A percentile compares a stretch with the other conserved stretches of the same genome.
Evolutionary conservation across 208 protist genomes (phyloP).

Genomic region (Crithidia bombi): DNA sequence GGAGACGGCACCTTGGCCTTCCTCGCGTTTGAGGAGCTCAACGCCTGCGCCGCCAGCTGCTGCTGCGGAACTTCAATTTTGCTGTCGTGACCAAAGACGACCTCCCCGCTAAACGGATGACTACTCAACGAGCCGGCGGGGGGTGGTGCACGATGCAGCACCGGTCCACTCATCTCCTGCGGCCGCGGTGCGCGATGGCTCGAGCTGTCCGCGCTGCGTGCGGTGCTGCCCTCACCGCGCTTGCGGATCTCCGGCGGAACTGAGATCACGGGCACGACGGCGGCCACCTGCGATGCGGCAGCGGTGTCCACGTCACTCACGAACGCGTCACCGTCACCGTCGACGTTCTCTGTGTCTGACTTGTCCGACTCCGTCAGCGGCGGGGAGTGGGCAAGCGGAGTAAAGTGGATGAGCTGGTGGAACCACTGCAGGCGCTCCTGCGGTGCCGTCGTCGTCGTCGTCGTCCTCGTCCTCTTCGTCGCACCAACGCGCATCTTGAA

Average conservation of each 20-base stretch:
- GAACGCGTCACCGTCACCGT: not conserved
- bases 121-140: not conserved
- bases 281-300: not conserved
- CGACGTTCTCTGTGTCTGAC: not conserved
- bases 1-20: slow-evolving; percentile 4
- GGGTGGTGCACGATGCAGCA: not conserved
- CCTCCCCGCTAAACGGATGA: no score
- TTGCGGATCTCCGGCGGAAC: not conserved
- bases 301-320: slow-evolving; percentile 2
- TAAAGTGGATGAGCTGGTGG: slow-evolving; percentile 27
- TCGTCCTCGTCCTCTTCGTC: not conserved
- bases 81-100: not conserved
- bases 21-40: not conserved
- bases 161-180: slow-evolving; percentile 2
- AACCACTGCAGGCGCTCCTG: slow-evolving; percentile 21
- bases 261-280: not conserved
- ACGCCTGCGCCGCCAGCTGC: slow-evolving; percentile 6
- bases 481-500: not conserved
- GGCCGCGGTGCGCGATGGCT: slow-evolving; percentile 9
- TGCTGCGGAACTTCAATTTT: not conserved
- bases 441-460: not conserved
- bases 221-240: not conserved
- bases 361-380: slow-evolving; percentile 1
- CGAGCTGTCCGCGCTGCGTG: not conserved
- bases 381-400: slow-evolving; percentile 10